Conservation (phyloP, 345 rosid species). For the Orychophragmus violaceus region DNA sequence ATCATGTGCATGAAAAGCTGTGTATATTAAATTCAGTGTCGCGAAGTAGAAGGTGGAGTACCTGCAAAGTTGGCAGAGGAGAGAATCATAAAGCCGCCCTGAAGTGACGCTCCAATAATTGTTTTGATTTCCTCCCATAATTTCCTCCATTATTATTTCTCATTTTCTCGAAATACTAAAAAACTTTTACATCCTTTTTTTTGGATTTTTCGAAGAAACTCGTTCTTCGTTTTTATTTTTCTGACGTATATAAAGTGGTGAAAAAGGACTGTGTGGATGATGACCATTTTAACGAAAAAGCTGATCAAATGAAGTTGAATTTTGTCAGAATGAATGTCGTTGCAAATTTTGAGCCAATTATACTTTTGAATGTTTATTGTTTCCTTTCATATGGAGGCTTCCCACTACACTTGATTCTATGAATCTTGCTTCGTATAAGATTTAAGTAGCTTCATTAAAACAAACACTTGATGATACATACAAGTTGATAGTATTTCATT, state of each 20-base stretch:
- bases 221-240: background rate
- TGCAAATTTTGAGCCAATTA: conserved; percentile 6
- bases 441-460: background rate
- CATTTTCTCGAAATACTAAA: background rate
- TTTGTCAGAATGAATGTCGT: conserved; percentile 33
- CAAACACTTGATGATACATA: background rate
- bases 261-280: conserved; percentile 28
- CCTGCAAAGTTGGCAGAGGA: conserved; percentile 26
- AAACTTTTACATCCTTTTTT: background rate
- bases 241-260: conserved; percentile 9
- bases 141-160: background rate
- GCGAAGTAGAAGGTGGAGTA: conserved; percentile 27
- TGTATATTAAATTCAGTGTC: conserved; percentile 27
- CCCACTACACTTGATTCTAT: conserved; percentile 19
- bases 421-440: background rate
- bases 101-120: conserved; percentile 36
- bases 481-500: background rate
- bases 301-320: conserved; percentile 30
- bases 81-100: conserved; percentile 29
- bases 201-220: conserved; percentile 29
- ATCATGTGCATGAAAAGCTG: conserved; percentile 9
- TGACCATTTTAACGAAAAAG: conserved; percentile 33
- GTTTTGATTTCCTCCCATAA: conserved; percentile 19
- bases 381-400: conserved; percentile 24
- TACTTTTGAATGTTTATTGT: conserved; percentile 19